Conservation (phyloP, 2,329 filamentous ascomycete genomes). For the Alternaria sp. region DNA sequence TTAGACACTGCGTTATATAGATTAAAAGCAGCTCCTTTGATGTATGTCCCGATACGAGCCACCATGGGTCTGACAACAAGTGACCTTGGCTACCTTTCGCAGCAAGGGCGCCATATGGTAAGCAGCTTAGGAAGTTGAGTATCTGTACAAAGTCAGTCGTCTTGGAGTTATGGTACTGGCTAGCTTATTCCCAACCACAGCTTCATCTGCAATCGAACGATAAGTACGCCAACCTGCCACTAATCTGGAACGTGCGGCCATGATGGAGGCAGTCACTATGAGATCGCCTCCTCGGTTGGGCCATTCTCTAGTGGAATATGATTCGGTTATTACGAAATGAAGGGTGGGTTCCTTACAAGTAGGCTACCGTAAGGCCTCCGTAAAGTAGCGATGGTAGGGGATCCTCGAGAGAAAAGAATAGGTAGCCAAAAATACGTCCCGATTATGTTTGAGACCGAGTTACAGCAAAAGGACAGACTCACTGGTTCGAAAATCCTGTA, state of each 20-base stretch:
- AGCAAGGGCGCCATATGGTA: constrained; percentile 9
- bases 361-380: neutral
- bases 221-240: constrained; percentile 14
- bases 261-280: constrained; percentile 13
- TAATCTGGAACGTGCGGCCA: constrained; percentile 16
- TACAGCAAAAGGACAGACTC: neutral
- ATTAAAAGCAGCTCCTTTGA: constrained; percentile 11
- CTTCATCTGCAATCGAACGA: constrained; percentile 16
- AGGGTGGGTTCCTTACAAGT: neutral
- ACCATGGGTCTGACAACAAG: constrained; percentile 24
- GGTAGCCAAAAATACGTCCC: neutral
- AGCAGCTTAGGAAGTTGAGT: constrained; percentile 15
- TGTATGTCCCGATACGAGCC: constrained; percentile 5
- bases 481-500: neutral
- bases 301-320: neutral
- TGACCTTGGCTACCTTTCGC: constrained; percentile 19
- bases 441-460: neutral
- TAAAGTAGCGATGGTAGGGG: neutral
- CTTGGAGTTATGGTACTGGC: neutral
- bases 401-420: no score
- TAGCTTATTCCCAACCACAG: neutral
- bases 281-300: constrained; percentile 16
- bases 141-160: neutral
- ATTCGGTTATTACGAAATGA: neutral
- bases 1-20: constrained; percentile 19